A percentile compares a stretch with the other conserved stretches of the same genome.
These are phyloP conservation scores for Penicillium sp. DNA, from an alignment of 2,329 filamentous ascomycete species.

Conservation along the genomic window DNA sequence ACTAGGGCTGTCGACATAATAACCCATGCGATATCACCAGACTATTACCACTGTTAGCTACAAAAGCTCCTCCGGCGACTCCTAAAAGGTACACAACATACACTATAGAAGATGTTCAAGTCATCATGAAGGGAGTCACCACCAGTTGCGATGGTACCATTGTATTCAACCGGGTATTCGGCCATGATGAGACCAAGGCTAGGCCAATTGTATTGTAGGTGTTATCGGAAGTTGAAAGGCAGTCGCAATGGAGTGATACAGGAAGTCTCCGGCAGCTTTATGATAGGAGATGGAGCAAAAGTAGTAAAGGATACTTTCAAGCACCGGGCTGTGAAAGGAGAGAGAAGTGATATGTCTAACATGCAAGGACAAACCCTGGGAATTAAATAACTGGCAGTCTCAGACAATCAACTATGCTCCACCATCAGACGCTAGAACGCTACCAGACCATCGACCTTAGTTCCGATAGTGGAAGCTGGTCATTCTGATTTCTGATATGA, in stretches of 20 bases:
- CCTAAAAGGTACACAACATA: conserved; percentile 3
- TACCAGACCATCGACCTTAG: conserved; percentile 14
- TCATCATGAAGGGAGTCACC: conserved; percentile 60
- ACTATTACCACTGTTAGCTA: conserved; percentile 39
- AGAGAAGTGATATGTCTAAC: conserved; percentile 18
- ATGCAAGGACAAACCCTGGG: conserved; percentile 18
- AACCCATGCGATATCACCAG: conserved; percentile 76
- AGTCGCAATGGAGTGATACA: not conserved
- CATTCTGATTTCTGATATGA: conserved; percentile 19
- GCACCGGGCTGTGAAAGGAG: not conserved
- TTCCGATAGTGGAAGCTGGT: conserved; percentile 21
- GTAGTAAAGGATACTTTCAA: not conserved
- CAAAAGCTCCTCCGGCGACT: not conserved
- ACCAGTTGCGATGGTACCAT: conserved; percentile 55
- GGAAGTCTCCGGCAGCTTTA: not conserved
- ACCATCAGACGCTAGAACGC: conserved; percentile 18
- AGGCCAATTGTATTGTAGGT: not conserved
- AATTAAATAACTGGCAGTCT: conserved; percentile 17
- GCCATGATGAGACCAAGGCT: conserved; percentile 24
- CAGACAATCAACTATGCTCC: conserved; percentile 14
- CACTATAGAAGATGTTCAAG: conserved; percentile 74
- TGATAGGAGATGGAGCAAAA: not conserved
- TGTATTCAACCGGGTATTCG: conserved; percentile 47
- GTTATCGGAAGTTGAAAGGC: not conserved
- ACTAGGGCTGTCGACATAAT: conserved; percentile 68